These are phyloP conservation scores for Lanzia echinophila DNA, from an alignment of 2,329 filamentous ascomycete genomes.

Conservation along the genomic window DNA sequence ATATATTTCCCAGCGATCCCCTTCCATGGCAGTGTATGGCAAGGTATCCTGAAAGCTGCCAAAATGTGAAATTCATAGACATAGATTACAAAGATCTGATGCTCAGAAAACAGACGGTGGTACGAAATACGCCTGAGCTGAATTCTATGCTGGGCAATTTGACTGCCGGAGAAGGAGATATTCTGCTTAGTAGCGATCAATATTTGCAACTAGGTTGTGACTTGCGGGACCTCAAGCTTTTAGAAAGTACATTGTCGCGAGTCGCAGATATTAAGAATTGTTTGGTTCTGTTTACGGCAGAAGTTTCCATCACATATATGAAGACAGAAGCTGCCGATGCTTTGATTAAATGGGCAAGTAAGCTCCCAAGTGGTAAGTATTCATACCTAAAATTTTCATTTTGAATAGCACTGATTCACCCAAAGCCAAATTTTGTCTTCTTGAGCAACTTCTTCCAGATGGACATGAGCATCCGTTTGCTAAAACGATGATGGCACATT, in stretches of 20 bases:
- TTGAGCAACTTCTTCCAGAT: slow-evolving; percentile 81
- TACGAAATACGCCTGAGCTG: slow-evolving; percentile 57
- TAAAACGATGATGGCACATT: slow-evolving; percentile 76
- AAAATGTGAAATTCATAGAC: slow-evolving; percentile 65
- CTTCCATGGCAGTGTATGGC: slow-evolving; percentile 77
- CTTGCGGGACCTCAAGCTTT: slow-evolving; percentile 56
- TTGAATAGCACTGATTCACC: slow-evolving; percentile 13
- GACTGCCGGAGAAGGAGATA: slow-evolving; percentile 35
- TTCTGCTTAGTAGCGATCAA: slow-evolving; percentile 58
- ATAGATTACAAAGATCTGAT: slow-evolving; percentile 82
- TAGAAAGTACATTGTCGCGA: slow-evolving; percentile 53
- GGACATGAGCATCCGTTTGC: slow-evolving; percentile 77
- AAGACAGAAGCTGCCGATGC: slow-evolving; percentile 63
- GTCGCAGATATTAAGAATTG: slow-evolving; percentile 52
- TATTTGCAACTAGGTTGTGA: slow-evolving; percentile 82
- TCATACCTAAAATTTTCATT: not conserved
- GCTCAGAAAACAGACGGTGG: slow-evolving; percentile 61
- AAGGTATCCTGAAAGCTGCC: slow-evolving; percentile 53
- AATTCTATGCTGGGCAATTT: slow-evolving; percentile 43
- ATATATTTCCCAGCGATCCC: slow-evolving; percentile 58
- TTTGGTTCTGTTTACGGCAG: slow-evolving; percentile 72
- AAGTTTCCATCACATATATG: slow-evolving; percentile 92
- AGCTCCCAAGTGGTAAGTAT: slow-evolving; percentile 55
- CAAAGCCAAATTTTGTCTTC: slow-evolving; percentile 70
- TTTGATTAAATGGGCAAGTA: slow-evolving; percentile 72